Evolutionary conservation across 2,329 filamentous ascomycete genomes (phyloP), one percentile per base, ranked within the genome.

Genomic region (Stagonosporopsis vannaccii): DNA sequence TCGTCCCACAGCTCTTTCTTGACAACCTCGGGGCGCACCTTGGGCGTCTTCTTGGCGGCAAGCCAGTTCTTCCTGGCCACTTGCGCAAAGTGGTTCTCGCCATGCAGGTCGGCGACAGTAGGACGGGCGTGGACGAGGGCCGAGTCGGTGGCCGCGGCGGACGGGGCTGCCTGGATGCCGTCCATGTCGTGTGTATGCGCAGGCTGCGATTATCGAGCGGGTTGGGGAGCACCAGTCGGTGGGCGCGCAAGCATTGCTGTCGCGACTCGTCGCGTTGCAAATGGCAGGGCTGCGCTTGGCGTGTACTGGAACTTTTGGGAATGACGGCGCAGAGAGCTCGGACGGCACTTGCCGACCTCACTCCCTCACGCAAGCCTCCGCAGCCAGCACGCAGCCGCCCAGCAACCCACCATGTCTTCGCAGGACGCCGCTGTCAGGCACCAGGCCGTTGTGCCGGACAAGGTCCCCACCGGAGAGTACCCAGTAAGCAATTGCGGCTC

Each of bases 1-100:
- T 87, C 84, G 75, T 96, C 91, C 92, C 94, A 99, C 55, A 99
- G 88, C 70, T 91, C 87, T 66, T 87, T 85, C 80, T 96, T 96
- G 70, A 99, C 79, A 42, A 96, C 86, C 61, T 96, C 90, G 46
- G 83, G 82, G 67, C 91, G 94, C 77, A 91, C 90, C 78, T 88
- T 91, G 44, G 84, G 77, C 25, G 84, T 68, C 71, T 84, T 86
- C 22, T 84, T 80, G 8, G 81, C 75, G 73, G 89, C 89, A 59
- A 97, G 81, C 95, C 95, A 99, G 77, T 94, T 85, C 76, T 90
- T 87, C 71, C 88, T 86, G 59, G 95, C 95, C 62, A 97, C 81
- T 74, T 90, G 79, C 58, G 85, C 84, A 77, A 85, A 85, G 60
- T 81, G 75, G 60, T 79, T 87, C 70, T 91, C 89, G 70, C 87